These are phyloP conservation scores for Grosmannia clavigera DNA, from an alignment of 2,329 filamentous ascomycete species.

Conservation along the genomic window DNA sequence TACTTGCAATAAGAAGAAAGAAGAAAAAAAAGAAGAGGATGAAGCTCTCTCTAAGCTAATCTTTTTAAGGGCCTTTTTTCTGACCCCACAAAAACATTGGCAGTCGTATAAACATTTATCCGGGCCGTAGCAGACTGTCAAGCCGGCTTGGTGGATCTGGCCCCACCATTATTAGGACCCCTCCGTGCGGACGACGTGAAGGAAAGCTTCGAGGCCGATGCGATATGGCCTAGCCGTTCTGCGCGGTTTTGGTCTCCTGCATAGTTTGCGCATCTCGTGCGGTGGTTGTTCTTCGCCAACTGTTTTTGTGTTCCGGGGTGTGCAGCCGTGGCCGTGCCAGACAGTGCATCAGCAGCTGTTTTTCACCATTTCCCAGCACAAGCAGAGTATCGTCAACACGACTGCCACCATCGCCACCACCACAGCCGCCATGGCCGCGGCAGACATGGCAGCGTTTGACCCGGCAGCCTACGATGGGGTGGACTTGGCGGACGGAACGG, in stretches of 20 bases:
- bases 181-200: not conserved
- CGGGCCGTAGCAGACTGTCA: not conserved
- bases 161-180: not conserved
- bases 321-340: not conserved
- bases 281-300: no score
- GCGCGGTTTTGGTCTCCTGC: not conserved
- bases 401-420: no score
- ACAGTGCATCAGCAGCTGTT: no score
- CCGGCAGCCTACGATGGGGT: constrained; percentile 11
- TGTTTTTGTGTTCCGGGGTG: not conserved
- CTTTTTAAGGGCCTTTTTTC: not conserved
- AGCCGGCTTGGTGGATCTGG: not conserved
- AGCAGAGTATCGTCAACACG: no score
- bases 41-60: not conserved
- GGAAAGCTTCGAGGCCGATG: not conserved
- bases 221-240: not conserved
- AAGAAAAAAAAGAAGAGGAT: not conserved
- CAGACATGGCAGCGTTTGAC: constrained; percentile 4
- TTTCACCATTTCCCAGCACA: no score
- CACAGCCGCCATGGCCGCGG: not conserved
- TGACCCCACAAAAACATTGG: not conserved
- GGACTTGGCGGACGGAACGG: constrained; percentile 1
- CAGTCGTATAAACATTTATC: not conserved
- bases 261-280: no score
- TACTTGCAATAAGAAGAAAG: not conserved